A percentile compares a stretch with the other conserved stretches of the same genome.
Conservation (phyloP, 2,329 filamentous ascomycete genomes). For the Parascedosporium putredinis region DNA sequence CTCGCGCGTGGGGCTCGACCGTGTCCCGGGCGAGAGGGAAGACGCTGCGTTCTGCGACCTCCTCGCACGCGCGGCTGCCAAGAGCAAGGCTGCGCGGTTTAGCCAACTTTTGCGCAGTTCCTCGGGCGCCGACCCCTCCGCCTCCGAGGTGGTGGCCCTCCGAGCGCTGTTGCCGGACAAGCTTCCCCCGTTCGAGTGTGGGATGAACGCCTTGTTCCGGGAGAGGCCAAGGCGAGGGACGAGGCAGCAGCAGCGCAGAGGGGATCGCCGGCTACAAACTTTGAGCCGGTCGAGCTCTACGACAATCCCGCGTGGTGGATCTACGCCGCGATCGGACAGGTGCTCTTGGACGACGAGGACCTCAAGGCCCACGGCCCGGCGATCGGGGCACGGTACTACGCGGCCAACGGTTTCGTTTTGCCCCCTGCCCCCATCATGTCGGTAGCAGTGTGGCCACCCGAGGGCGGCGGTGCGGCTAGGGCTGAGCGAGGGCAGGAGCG, state of each 20-base stretch:
- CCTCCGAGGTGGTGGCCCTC: no score
- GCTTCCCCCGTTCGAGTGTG: no score
- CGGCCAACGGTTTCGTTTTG: background rate
- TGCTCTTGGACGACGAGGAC: constrained; percentile 23
- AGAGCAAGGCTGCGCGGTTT: no score
- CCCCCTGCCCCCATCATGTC: constrained; percentile 4
- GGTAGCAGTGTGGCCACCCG: background rate
- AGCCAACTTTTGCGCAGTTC: no score
- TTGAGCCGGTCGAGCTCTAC: no score
- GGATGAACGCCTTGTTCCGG: no score
- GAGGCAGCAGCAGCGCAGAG: no score
- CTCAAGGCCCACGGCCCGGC: constrained; percentile 13
- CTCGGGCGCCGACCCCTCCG: no score
- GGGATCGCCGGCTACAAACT: background rate
- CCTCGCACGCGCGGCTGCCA: background rate
- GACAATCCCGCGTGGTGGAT: constrained; percentile 26
- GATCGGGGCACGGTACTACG: background rate
- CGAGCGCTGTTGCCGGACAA: no score
- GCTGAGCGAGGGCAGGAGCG: background rate
- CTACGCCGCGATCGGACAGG: constrained; percentile 28
- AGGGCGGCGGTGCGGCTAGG: background rate
- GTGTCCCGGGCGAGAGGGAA: background rate
- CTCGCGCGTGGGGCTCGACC: constrained; percentile 1
- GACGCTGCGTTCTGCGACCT: background rate
- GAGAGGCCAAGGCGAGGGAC: no score